Conservation (phyloP, 257 asterid species). For the Euphrasia confusa region DNA sequence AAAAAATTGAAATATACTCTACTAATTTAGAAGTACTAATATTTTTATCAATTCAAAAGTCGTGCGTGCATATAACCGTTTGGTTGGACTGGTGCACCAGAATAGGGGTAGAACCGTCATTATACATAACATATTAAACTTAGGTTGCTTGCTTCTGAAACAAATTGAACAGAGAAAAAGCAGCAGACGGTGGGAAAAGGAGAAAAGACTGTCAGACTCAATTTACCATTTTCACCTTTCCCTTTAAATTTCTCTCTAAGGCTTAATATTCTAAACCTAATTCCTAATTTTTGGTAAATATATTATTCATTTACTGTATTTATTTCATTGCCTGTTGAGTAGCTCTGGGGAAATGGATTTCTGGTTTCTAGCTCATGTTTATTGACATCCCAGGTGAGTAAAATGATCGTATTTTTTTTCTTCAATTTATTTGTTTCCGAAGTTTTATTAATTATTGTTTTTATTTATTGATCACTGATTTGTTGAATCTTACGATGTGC, state of each 20-base stretch:
- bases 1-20: too few species aligned
- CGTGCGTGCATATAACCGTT: constrained; percentile 28
- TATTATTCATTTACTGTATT: neutral
- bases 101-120: constrained; percentile 39
- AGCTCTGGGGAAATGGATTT: constrained; percentile 6
- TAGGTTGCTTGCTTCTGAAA: constrained; percentile 24
- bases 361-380: constrained; percentile 15
- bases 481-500: neutral
- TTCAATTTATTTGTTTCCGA: neutral
- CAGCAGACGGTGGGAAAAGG: neutral
- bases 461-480: neutral
- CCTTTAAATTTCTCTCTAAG: constrained; percentile 26
- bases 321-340: neutral
- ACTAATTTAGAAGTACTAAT: too few species aligned
- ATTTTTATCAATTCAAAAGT: constrained; percentile 13
- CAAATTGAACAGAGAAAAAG: constrained; percentile 7
- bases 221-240: neutral
- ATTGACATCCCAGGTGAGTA: constrained; percentile 37
- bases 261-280: constrained; percentile 15
- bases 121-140: neutral
- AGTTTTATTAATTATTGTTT: too few species aligned
- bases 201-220: constrained; percentile 23
- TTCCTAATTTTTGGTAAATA: neutral
- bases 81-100: constrained; percentile 35
- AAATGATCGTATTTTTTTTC: neutral